These are phyloP conservation scores for Trametopsis cervina DNA, from an alignment of 768 basidiomycete species.

Conservation along the genomic window DNA sequence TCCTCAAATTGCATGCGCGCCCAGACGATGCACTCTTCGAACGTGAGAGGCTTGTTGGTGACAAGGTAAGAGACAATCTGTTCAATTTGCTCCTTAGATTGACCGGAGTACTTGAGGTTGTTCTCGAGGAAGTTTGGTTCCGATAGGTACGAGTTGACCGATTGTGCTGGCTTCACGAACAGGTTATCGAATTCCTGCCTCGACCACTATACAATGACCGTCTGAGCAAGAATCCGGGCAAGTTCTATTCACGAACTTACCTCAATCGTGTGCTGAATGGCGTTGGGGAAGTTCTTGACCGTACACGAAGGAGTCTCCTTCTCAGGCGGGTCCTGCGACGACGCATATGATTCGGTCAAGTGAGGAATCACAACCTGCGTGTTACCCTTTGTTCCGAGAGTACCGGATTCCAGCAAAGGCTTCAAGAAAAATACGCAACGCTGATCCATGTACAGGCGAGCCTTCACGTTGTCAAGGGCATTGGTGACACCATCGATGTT, in stretches of 20 bases:
- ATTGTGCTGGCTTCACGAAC: conserved; percentile 90
- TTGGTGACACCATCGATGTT: conserved; percentile 92
- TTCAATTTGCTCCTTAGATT: conserved; percentile 83
- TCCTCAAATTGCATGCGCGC: conserved; percentile 93
- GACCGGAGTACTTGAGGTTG: conserved; percentile 84
- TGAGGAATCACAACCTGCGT: conserved; percentile 92
- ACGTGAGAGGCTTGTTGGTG: conserved; percentile 86
- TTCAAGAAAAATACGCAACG: conserved; percentile 96
- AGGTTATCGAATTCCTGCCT: conserved; percentile 87
- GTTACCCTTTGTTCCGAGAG: conserved; percentile 97
- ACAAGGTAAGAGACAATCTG: conserved; percentile 89
- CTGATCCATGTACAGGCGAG: conserved; percentile 97
- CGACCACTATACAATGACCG: conserved; percentile 60
- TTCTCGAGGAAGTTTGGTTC: conserved; percentile 94
- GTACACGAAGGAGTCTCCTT: conserved; percentile 96
- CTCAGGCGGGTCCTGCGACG: conserved; percentile 98
- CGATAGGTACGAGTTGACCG: conserved; percentile 93
- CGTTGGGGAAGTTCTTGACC: conserved; percentile 98
- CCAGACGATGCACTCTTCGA: conserved; percentile 98
- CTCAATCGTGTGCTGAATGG: conserved; percentile 96
- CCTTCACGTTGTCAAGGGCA: conserved; percentile 93
- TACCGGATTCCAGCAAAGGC: conserved; percentile 94
- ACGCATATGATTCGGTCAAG: conserved; percentile 93
- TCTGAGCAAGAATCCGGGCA: conserved; percentile 2
- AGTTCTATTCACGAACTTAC: conserved; percentile 32